phyloP scores from a whole-genome alignment of 768 basidiomycete genomes.

The Mycena floridula region DNA sequence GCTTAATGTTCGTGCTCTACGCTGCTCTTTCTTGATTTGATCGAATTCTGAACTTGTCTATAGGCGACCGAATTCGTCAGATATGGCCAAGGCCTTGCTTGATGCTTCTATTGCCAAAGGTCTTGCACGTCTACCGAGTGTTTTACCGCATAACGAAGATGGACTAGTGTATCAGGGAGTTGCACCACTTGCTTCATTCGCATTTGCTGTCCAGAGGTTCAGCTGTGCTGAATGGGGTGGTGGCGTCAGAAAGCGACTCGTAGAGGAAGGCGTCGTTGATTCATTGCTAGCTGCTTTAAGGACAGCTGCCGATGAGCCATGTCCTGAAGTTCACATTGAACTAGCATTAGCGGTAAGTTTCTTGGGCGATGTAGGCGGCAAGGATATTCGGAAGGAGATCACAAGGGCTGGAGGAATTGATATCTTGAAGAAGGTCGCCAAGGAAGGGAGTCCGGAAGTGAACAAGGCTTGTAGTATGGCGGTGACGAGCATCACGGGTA shows the following conservation, averaged over 20 bases:
- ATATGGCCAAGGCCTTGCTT: constrained; percentile 15
- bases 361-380: constrained; percentile 19
- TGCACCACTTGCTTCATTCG: constrained; percentile 13
- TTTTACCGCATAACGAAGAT: constrained; percentile 16
- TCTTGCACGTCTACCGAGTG: constrained; percentile 15
- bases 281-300: constrained; percentile 16
- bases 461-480: constrained; percentile 19
- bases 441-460: constrained; percentile 12
- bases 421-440: constrained; percentile 16
- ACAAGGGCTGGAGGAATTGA: constrained; percentile 20
- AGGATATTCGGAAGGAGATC: constrained; percentile 19
- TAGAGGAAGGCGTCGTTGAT: constrained; percentile 20
- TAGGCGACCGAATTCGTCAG: constrained; percentile 17
- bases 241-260: constrained; percentile 14
- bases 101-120: constrained; percentile 16
- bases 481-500: constrained; percentile 19
- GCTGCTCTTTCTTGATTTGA: too few species aligned
- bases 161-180: not conserved
- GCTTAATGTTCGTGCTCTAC: too few species aligned
- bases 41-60: too few species aligned
- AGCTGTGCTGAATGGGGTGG: constrained; percentile 18
- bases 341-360: constrained; percentile 17
- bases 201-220: constrained; percentile 18
- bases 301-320: constrained; percentile 15
- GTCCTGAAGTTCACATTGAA: constrained; percentile 17